Evolutionary conservation across 306 rosid species (phyloP).

Genomic region (Styphnolobium japonicum): DNA sequence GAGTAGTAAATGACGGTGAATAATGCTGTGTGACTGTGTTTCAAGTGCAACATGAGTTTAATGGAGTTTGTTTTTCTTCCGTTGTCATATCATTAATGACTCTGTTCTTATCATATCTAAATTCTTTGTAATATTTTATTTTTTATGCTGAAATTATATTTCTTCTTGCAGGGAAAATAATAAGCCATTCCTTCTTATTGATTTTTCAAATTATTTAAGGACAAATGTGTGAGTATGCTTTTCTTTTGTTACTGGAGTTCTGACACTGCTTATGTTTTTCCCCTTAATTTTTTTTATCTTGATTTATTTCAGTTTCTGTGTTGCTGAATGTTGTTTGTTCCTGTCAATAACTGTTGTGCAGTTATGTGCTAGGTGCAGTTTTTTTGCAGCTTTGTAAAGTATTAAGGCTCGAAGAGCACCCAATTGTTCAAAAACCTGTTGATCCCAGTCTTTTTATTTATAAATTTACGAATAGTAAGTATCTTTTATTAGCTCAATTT

Average conservation of each 20-base stretch:
- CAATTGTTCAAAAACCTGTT: conserved; percentile 59
- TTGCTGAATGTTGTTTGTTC: conserved; percentile 23
- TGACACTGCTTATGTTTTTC: neutral
- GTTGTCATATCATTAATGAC: neutral
- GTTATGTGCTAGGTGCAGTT: conserved; percentile 73
- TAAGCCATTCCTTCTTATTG: conserved; percentile 77
- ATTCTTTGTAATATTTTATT: neutral
- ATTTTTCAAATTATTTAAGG: conserved; percentile 58
- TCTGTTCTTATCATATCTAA: conserved; percentile 5
- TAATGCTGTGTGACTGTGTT: neutral
- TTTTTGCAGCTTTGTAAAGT: conserved; percentile 78
- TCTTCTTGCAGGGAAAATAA: conserved; percentile 46
- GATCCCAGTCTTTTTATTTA: conserved; percentile 76
- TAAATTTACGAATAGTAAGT: conserved; percentile 64
- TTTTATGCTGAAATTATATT: neutral
- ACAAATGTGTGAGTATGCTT: conserved; percentile 62
- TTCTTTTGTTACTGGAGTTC: neutral
- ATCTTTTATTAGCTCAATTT: neutral
- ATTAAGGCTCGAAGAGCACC: conserved; percentile 62
- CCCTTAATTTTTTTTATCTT: neutral
- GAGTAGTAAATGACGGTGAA: neutral
- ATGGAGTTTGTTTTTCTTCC: neutral
- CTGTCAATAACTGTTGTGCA: conserved; percentile 31
- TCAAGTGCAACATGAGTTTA: neutral
- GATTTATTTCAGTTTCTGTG: neutral